phyloP scores from a whole-genome alignment of 2,329 filamentous ascomycete species.

The Zasmidium cellare region DNA sequence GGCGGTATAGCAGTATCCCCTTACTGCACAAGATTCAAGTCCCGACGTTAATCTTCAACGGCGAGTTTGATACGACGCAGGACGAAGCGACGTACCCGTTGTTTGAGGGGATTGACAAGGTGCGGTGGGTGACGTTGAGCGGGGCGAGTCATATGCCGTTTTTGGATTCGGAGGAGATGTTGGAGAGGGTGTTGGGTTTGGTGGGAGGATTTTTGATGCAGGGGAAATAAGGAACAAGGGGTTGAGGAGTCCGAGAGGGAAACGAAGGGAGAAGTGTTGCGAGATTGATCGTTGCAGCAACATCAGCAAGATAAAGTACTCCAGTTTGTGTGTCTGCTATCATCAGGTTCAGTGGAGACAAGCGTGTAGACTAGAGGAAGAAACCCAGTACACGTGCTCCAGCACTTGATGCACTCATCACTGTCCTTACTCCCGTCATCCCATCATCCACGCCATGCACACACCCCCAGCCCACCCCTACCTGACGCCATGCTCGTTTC shows the following conservation, averaged over 20 bases:
- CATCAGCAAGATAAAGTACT: no score
- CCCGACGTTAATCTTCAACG: slow-evolving; percentile 10
- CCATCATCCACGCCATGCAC: background rate
- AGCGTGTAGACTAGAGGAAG: no score
- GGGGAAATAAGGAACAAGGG: no score
- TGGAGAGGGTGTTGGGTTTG: background rate
- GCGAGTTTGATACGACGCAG: slow-evolving; percentile 5
- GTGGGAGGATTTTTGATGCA: background rate
- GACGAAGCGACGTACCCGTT: background rate
- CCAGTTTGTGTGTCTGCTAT: no score
- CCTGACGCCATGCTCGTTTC: background rate
- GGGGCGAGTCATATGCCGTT: slow-evolving; percentile 7
- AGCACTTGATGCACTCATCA: no score
- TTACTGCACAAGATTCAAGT: slow-evolving; percentile 3
- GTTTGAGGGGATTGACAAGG: slow-evolving; percentile 3
- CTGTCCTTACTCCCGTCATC: background rate
- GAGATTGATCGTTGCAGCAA: no score
- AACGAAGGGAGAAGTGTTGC: no score
- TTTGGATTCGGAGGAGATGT: slow-evolving; percentile 5
- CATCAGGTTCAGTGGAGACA: no score
- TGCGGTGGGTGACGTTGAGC: slow-evolving; percentile 3
- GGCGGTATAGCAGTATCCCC: background rate
- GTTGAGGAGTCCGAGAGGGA: no score
- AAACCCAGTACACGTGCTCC: no score
- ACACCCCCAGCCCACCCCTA: background rate